Percentiles rank a stretch among this genome's conserved stretches.
These are phyloP conservation scores for Turritis glabra DNA, from an alignment of 345 rosid genomes.

Conservation along the genomic window DNA sequence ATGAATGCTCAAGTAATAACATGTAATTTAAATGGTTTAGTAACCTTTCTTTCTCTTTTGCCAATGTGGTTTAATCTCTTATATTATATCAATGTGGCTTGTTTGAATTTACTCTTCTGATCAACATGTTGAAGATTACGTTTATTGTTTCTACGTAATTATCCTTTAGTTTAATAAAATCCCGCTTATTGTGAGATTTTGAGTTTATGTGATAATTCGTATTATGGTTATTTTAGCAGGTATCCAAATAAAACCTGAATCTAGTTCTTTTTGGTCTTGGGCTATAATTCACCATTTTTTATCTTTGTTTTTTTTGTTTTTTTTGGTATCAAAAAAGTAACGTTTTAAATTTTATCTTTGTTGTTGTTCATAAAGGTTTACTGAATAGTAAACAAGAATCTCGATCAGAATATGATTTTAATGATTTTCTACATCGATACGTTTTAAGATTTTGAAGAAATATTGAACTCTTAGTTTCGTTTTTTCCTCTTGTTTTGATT, in stretches of 20 bases:
- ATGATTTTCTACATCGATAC: background rate
- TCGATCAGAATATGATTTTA: background rate
- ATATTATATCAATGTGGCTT: background rate
- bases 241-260: background rate
- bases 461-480: background rate
- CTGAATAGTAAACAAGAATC: background rate
- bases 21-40: background rate
- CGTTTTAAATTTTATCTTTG: background rate
- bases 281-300: background rate
- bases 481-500: background rate
- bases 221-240: background rate
- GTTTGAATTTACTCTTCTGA: background rate
- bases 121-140: slow-evolving; percentile 1
- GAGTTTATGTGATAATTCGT: slow-evolving; percentile 8
- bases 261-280: background rate
- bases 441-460: background rate
- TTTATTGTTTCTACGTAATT: slow-evolving; percentile 4
- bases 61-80: background rate
- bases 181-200: background rate
- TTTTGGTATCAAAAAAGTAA: too few species aligned
- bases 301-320: too few species aligned
- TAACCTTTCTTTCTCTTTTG: background rate
- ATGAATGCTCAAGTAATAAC: slow-evolving; percentile 16
- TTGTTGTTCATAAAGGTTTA: background rate
- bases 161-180: background rate